Percentiles rank a stretch among this genome's conserved stretches.
phyloP scores from a whole-genome alignment of 768 basidiomycete genomes.

The Leucocoprinus sp. region DNA sequence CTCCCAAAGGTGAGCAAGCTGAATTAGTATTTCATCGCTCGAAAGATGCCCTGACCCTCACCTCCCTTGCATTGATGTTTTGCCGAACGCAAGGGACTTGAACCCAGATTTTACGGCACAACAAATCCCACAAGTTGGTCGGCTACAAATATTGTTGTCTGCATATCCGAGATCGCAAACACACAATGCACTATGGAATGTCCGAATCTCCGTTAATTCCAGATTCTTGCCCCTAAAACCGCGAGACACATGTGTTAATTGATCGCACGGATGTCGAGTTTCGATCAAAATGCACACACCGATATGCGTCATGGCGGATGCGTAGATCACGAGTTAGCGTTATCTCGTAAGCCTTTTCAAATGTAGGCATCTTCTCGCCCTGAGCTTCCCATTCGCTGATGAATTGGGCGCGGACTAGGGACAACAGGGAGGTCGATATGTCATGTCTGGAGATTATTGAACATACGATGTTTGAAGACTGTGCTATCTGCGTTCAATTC shows the following conservation, averaged over 20 bases:
- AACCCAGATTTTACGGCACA: slow-evolving; percentile 50
- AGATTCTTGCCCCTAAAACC: slow-evolving; percentile 26
- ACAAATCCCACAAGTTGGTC: slow-evolving; percentile 61
- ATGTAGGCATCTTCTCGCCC: slow-evolving; percentile 23
- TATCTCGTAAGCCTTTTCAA: slow-evolving; percentile 54
- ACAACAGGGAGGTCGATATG: slow-evolving; percentile 1
- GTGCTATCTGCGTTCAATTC: slow-evolving; percentile 39
- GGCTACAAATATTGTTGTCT: slow-evolving; percentile 41
- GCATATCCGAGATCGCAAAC: slow-evolving; percentile 62
- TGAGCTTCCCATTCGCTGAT: slow-evolving; percentile 46
- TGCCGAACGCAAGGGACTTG: slow-evolving; percentile 48
- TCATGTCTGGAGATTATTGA: slow-evolving; percentile 4
- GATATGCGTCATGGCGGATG: slow-evolving; percentile 39
- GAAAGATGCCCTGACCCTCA: slow-evolving; percentile 13
- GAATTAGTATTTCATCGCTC: neutral
- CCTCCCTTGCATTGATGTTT: slow-evolving; percentile 45
- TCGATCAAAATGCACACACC: slow-evolving; percentile 24
- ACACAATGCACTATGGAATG: slow-evolving; percentile 57
- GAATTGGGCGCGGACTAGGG: slow-evolving; percentile 40
- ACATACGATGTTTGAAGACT: slow-evolving; percentile 46
- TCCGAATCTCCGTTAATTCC: slow-evolving; percentile 41
- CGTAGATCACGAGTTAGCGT: slow-evolving; percentile 32
- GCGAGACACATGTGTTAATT: slow-evolving; percentile 7
- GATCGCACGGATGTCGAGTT: neutral
- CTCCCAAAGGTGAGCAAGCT: slow-evolving; percentile 21